Evolutionary conservation across 768 basidiomycete genomes (phyloP), one percentile per base, ranked within the genome.

Genomic region (Tylopilus subfusipes): DNA sequence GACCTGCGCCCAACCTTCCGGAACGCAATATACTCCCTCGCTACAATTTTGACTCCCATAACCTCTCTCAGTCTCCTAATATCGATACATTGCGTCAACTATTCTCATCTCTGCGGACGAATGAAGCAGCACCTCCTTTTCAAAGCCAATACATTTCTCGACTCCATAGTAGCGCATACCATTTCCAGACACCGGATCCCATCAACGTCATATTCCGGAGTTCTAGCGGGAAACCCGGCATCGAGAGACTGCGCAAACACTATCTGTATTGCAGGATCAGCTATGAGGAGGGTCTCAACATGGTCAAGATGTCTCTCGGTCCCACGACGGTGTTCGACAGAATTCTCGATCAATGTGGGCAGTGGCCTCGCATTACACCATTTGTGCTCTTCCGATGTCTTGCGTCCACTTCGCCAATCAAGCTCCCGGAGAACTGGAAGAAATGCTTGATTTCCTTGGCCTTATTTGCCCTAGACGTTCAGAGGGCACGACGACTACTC

Each of bases 351-450:
- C 31, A 25, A 21, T 57, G 65, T 0, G 67, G 67, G 18, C 62
- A 71, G 49, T 77, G 76, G 76, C 77, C 77, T 4, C 66, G 69
- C 11, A 47, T 73, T 8, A 72, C 72, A 6, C 31, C 31, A 13
- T 33, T 33, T 13, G 25, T 60, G 8, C 63, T 78, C 10, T 59
- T 76, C 13, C 45, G 52, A 25, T 56, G 52, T 18, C 54, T 76
- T 42, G 63, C 68, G 18, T 65, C 64, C 16, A 53, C 58, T 2
- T 63, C 64, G 5, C 30, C 31, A 0, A 54, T 30, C 9, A 9
- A 3, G 5, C 45, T 69, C 12, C 39, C 63, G 0, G 29, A 45
- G 1, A 9, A 42, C 11, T 77, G 77, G 77, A 45, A 38, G 42
- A 42, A 48, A 4, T 61, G 39, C 43, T 55, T 78, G 4, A 51